Evolutionary conservation across 176 grass and related monocot genomes (phyloP).

Genomic region (Oryza meyeriana): DNA sequence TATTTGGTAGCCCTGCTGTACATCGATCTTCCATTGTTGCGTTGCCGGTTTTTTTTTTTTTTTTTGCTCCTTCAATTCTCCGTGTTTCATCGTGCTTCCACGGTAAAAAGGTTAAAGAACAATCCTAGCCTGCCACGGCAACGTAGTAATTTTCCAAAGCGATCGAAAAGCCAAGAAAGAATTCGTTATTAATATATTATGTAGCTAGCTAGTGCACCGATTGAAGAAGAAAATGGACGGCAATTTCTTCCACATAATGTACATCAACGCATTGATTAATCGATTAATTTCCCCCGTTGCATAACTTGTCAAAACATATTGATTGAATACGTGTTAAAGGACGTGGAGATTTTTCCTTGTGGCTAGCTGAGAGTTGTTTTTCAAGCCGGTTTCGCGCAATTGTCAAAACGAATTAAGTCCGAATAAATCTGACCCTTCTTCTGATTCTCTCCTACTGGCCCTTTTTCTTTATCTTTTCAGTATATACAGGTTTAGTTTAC

Average conservation of each 20-base stretch:
- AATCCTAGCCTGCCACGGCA: background rate
- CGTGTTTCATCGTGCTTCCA: background rate
- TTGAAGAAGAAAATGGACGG: background rate
- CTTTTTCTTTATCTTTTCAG: background rate
- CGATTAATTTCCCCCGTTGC: background rate
- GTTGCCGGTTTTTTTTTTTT: background rate
- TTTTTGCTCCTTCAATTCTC: background rate
- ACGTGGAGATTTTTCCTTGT: background rate
- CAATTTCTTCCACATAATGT: background rate
- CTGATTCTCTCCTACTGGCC: background rate
- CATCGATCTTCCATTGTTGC: background rate
- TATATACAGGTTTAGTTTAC: too few species aligned
- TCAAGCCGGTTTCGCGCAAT: background rate
- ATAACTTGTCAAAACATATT: constrained; percentile 27
- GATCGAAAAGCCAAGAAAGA: background rate
- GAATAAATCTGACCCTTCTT: background rate
- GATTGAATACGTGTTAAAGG: background rate
- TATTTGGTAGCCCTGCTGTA: constrained; percentile 25
- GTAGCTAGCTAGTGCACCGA: too few species aligned
- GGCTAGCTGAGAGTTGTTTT: background rate
- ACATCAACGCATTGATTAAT: constrained; percentile 15
- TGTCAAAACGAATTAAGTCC: constrained; percentile 20
- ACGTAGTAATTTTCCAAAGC: background rate
- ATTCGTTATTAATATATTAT: background rate
- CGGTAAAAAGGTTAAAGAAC: background rate